A percentile compares a stretch with the other conserved stretches of the same genome.
Evolutionary conservation across 129 eudicot species (phyloP).

Genomic region (Kitagawia praeruptora): DNA sequence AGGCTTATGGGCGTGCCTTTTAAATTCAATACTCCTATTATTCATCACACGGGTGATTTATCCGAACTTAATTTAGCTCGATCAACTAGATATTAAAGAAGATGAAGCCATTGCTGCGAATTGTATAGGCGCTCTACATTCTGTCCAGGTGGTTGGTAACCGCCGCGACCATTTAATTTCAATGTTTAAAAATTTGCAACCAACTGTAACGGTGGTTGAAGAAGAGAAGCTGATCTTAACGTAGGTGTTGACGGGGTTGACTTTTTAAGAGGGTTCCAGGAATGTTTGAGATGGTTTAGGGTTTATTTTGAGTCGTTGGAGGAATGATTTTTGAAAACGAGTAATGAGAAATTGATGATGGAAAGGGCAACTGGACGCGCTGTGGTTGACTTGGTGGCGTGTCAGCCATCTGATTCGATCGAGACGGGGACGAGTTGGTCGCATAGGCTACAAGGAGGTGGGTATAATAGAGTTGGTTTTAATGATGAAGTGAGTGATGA

Average conservation of each 20-base stretch:
- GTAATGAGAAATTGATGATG: constrained; percentile 72
- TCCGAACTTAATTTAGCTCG: constrained; percentile 41
- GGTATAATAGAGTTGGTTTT: neutral
- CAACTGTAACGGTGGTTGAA: constrained; percentile 69
- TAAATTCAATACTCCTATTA: constrained; percentile 44
- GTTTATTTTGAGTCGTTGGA: constrained; percentile 76
- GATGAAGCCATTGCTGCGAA: constrained; percentile 80
- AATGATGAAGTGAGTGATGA: constrained; percentile 90
- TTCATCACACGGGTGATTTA: constrained; percentile 66
- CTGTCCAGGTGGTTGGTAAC: constrained; percentile 17
- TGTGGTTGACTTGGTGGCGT: constrained; percentile 68
- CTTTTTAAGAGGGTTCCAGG: constrained; percentile 50
- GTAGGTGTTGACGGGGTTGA: constrained; percentile 48
- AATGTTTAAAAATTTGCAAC: constrained; percentile 22
- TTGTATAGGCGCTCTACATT: constrained; percentile 57
- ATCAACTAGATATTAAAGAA: constrained; percentile 39
- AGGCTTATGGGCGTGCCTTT: constrained; percentile 94
- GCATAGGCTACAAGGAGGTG: too few species aligned
- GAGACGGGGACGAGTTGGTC: constrained; percentile 37
- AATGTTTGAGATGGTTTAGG: constrained; percentile 76
- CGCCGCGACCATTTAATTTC: constrained; percentile 32
- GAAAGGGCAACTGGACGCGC: constrained; percentile 84
- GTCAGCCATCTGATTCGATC: constrained; percentile 42
- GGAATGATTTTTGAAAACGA: constrained; percentile 56
- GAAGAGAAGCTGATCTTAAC: constrained; percentile 82